phyloP scores from a whole-genome alignment of 129 eudicot species.

The Chrysanthemum seticuspe region DNA sequence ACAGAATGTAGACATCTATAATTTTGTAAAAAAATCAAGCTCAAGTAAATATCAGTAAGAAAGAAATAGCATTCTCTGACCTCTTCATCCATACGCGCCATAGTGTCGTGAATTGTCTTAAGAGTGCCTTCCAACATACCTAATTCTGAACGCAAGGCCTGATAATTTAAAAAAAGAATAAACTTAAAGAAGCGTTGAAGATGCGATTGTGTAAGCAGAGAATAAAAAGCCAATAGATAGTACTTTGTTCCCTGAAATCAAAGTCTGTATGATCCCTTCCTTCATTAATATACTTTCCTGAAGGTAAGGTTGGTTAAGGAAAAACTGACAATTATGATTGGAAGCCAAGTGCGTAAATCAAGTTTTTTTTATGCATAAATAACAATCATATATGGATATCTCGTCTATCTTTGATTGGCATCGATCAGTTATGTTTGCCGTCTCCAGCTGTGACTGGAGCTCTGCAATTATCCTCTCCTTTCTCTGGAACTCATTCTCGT shows the following conservation, averaged over 20 bases:
- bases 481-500: conserved; percentile 39
- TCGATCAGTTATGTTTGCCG: conserved; percentile 29
- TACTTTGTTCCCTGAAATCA: conserved; percentile 55
- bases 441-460: conserved; percentile 57
- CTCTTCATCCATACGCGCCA: conserved; percentile 52
- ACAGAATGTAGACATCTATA: conserved; percentile 9
- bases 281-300: conserved; percentile 49
- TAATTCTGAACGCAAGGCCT: conserved; percentile 61
- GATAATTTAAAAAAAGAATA: background rate
- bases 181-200: background rate
- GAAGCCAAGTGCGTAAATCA: conserved; percentile 15
- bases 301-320: conserved; percentile 56
- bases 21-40: background rate
- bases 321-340: conserved; percentile 17
- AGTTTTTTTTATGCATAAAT: background rate
- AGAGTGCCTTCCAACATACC: conserved; percentile 43
- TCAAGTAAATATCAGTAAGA: conserved; percentile 9
- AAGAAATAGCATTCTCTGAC: conserved; percentile 28
- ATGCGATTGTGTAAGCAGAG: conserved; percentile 9
- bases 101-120: conserved; percentile 45
- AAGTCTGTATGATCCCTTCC: conserved; percentile 48
- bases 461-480: conserved; percentile 45
- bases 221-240: conserved; percentile 11
- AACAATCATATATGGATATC: conserved; percentile 47
- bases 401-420: conserved; percentile 39